Evolutionary conservation across 441 rosid species (phyloP), one percentile per base, ranked within the genome.

Genomic region (Populus tomentosa): DNA sequence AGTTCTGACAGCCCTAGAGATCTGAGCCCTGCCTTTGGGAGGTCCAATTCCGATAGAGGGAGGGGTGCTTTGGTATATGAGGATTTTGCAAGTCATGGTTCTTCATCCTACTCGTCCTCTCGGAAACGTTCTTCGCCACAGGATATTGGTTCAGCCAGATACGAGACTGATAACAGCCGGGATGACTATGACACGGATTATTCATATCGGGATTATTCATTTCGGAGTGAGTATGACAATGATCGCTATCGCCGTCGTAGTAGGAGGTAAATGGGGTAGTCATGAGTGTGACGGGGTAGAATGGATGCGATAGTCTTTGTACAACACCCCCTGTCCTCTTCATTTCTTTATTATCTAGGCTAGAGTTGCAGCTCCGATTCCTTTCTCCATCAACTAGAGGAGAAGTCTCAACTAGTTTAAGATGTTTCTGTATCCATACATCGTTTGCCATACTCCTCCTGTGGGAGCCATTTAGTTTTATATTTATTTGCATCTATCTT

Each of bases 21-120:
- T 77, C 81, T 87, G 24, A 40, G 70, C 32, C 69, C 72, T 40
- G 80, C 77, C 70, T 69, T 75, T 28, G 78, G 86, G 42, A 79
- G 89, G 82, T 87, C 88, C 6, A 64, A 71, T 69, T 80, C 86
- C 13, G 92, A 87, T 33, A 79, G 87, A 71, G 87, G 83, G 14
- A 77, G 87, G 77, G 82, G 87, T 75, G 79, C 84, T 26, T 67
- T 80, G 75, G 81, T 35, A 14, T 77, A 80, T 66, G 87, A 86
- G 28, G 88, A 87, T 72, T 79, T 71, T 71, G 71, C 38, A 0
- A 69, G 64, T 76, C 83, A 76, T 71, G 67, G 78, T 79, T 78
- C 84, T 21, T 71, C 85, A 26, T 33, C 67, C 56, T 50, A 78
- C 72, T 75, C 73, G 2, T 56, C 78, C 7, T 72, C 50, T 1